Evolutionary conservation across 164 flowering plant species (phyloP).

Genomic region (Macadamia integrifolia): DNA sequence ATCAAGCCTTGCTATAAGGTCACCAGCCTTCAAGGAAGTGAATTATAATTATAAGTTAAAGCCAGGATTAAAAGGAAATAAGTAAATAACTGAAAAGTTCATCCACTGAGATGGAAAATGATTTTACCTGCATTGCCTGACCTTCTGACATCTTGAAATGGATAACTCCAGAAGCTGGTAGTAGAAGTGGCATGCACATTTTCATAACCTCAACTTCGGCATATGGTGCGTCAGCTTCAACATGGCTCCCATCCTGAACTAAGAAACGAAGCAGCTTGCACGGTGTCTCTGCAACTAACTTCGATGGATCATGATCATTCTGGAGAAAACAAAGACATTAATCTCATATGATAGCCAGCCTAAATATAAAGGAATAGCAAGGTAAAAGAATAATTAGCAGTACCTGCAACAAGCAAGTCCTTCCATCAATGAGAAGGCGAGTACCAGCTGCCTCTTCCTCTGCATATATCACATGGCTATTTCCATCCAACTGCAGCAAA

Average conservation of each 20-base stretch:
- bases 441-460: slow-evolving; percentile 99
- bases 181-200: slow-evolving; percentile 99
- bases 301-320: slow-evolving; percentile 99
- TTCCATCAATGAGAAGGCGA: slow-evolving; percentile 98
- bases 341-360: slow-evolving; percentile 2
- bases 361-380: neutral
- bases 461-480: slow-evolving; percentile 96
- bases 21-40: slow-evolving; percentile 65
- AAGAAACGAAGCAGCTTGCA: slow-evolving; percentile 94
- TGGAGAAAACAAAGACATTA: slow-evolving; percentile 23
- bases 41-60: neutral
- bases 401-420: slow-evolving; percentile 99
- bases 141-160: slow-evolving; percentile 93
- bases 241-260: slow-evolving; percentile 74
- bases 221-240: slow-evolving; percentile 93
- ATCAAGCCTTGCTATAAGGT: slow-evolving; percentile 91
- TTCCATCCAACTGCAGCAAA: slow-evolving; percentile 86
- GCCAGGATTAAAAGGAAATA: neutral
- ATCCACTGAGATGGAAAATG: neutral
- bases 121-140: slow-evolving; percentile 92
- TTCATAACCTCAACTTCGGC: slow-evolving; percentile 99
- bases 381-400: slow-evolving; percentile 7
- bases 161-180: slow-evolving; percentile 92
- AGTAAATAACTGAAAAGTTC: neutral
- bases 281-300: slow-evolving; percentile 96